Evolutionary conservation across 2,329 filamentous ascomycete genomes (phyloP), one percentile per base, ranked within the genome.

Genomic region (Hypoxylon sp.): DNA sequence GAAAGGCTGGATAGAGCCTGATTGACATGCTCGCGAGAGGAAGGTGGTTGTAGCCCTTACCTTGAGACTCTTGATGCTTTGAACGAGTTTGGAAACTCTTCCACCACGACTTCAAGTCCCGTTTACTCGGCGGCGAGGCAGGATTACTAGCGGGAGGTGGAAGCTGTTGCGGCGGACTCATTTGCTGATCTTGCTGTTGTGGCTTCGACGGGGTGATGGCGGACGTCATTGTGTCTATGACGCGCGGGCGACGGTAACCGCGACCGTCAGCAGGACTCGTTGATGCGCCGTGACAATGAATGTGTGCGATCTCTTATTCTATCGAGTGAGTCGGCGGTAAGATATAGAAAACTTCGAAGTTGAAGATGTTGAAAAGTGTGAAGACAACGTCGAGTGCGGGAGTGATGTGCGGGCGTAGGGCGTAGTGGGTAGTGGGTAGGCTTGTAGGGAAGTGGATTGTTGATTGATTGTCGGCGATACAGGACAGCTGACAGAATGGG

Each of bases 21-120:
- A 41, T 61, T 67, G 57, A 51, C 19, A 57, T 6, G 50, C 7
- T 17, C 30, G 43, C 19, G 45, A 36, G 17, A 41, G 48, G 30
- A 23, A 71, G 72, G 66, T 72, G 68, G 21, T 57, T 50, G 60
- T 60, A 23, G 73, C 75, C 85, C 86, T 77, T 86, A 89, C 87
- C 87, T 76, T 84, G 81, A 55, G 82, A 74, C 72, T 89, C 87
- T 60, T 87, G 84, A 64, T 85, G 84, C 75, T 85, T 88, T 38
- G 84, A 81, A 49, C 86, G 84, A 59, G 92, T 87, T 82, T 96
- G 96, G 83, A 99, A 98, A 75, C 91, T 90, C 81, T 94, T 97
- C 96, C 96, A 98, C 96, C 96, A 99, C 66, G 93, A 97, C 74
- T 94, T 92, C 74, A 98, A 85, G 79, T 97, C 94, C 79, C 93